Evolutionary conservation across 768 basidiomycete genomes (phyloP).

Genomic region (Cystofilobasidium ferigula): DNA sequence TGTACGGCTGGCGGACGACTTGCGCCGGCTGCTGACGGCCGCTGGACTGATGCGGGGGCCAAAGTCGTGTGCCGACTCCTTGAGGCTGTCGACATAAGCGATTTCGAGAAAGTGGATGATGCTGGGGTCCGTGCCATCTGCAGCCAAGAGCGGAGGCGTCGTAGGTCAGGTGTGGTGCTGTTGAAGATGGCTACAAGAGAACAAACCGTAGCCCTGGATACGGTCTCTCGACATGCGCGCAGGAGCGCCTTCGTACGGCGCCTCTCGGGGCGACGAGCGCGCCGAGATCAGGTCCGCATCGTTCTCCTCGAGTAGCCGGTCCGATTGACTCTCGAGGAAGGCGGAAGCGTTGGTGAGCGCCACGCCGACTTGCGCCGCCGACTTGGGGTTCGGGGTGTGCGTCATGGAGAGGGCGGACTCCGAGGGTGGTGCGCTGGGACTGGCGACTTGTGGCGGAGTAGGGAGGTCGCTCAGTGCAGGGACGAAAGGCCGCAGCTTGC

Average conservation of each 20-base stretch:
- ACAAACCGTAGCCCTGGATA: slow-evolving; percentile 37
- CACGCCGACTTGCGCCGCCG: slow-evolving; percentile 78
- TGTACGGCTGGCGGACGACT: slow-evolving; percentile 38
- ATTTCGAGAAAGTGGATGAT: slow-evolving; percentile 82
- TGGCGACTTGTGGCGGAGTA: neutral
- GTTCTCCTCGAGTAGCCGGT: slow-evolving; percentile 40
- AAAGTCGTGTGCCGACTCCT: slow-evolving; percentile 79
- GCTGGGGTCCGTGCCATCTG: slow-evolving; percentile 81
- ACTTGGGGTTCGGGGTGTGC: slow-evolving; percentile 51
- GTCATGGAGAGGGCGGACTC: slow-evolving; percentile 9
- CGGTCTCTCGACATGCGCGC: slow-evolving; percentile 28
- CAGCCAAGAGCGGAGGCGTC: neutral
- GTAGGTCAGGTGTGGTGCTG: no score
- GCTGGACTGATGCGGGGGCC: slow-evolving; percentile 78
- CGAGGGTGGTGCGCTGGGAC: neutral
- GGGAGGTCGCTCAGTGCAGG: neutral
- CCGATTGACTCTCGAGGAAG: slow-evolving; percentile 52
- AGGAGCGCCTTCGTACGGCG: neutral
- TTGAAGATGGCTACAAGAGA: no score
- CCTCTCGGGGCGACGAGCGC: neutral
- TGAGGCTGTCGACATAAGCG: slow-evolving; percentile 69
- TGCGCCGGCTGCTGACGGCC: slow-evolving; percentile 58
- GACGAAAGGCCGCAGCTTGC: neutral
- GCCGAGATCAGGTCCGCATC: neutral
- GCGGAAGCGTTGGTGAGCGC: slow-evolving; percentile 74